Evolutionary conservation across 2,329 filamentous ascomycete genomes (phyloP).

Genomic region (Ophiocordyceps polyrhachis-furcata): DNA sequence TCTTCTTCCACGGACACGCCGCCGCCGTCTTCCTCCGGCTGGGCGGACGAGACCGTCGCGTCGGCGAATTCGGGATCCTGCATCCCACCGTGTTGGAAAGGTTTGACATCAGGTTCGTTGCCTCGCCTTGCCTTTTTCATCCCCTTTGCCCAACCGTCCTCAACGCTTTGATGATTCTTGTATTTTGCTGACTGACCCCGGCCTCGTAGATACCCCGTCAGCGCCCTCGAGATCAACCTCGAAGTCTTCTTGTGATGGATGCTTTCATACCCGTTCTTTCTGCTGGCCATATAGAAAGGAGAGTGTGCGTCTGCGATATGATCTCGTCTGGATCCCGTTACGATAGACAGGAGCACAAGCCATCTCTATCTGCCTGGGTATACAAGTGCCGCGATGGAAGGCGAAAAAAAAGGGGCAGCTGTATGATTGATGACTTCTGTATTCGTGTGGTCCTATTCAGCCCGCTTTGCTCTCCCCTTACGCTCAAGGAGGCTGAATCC

Average conservation of each 20-base stretch:
- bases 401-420: no score
- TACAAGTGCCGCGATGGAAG: no score
- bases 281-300: no score
- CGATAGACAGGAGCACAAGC: no score
- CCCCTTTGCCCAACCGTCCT: background rate
- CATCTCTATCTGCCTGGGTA: no score
- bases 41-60: slow-evolving; percentile 51
- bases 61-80: slow-evolving; percentile 85
- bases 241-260: slow-evolving; percentile 62
- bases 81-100: slow-evolving; percentile 88
- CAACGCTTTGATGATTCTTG: background rate
- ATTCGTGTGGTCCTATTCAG: no score
- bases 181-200: background rate
- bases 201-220: slow-evolving; percentile 58
- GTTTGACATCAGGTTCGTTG: slow-evolving; percentile 63
- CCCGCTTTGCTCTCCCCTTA: no score
- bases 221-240: slow-evolving; percentile 84
- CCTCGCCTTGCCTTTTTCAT: background rate
- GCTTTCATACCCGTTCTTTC: background rate
- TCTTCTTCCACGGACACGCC: slow-evolving; percentile 80
- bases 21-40: slow-evolving; percentile 68
- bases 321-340: no score
- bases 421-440: no score
- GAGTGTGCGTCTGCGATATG: no score
- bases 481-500: no score